These are phyloP conservation scores for Quercus variabilis DNA, from an alignment of 306 rosid species.

Conservation along the genomic window DNA sequence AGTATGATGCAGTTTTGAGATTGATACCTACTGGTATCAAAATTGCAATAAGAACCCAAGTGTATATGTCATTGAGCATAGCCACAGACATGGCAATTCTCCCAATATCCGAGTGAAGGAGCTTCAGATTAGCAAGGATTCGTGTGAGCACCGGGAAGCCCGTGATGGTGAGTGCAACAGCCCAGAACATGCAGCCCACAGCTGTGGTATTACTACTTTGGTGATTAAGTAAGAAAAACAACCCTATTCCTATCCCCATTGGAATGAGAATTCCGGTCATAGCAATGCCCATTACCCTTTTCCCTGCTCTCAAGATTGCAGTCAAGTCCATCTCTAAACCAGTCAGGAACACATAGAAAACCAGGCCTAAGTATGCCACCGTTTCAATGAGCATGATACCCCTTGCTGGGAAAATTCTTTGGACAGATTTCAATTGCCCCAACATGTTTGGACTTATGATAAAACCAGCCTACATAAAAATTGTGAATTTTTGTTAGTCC, in stretches of 20 bases:
- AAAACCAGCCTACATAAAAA: conserved; percentile 29
- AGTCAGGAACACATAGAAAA: conserved; percentile 33
- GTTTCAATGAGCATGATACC: conserved; percentile 23
- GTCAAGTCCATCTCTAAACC: conserved; percentile 38
- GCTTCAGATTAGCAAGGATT: conserved; percentile 38
- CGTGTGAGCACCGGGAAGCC: conserved; percentile 42
- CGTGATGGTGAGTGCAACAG: conserved; percentile 29
- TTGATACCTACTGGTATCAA: conserved; percentile 24
- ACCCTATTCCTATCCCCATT: neutral
- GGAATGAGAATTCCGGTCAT: conserved; percentile 31
- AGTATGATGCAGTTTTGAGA: neutral
- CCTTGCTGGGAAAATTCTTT: neutral
- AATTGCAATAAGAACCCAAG: conserved; percentile 39
- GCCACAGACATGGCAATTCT: conserved; percentile 24
- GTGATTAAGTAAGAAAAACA: conserved; percentile 1
- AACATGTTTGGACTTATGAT: conserved; percentile 10
- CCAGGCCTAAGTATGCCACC: conserved; percentile 13
- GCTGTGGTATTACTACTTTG: neutral
- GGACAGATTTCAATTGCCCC: neutral
- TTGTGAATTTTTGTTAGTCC: neutral
- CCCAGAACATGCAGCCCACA: conserved; percentile 21
- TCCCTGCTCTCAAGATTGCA: conserved; percentile 15
- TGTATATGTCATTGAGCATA: conserved; percentile 31
- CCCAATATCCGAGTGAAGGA: conserved; percentile 39
- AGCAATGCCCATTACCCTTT: conserved; percentile 23